These are phyloP conservation scores for Talaromyces sp. DNA, from an alignment of 2,329 filamentous ascomycete genomes.

Conservation along the genomic window DNA sequence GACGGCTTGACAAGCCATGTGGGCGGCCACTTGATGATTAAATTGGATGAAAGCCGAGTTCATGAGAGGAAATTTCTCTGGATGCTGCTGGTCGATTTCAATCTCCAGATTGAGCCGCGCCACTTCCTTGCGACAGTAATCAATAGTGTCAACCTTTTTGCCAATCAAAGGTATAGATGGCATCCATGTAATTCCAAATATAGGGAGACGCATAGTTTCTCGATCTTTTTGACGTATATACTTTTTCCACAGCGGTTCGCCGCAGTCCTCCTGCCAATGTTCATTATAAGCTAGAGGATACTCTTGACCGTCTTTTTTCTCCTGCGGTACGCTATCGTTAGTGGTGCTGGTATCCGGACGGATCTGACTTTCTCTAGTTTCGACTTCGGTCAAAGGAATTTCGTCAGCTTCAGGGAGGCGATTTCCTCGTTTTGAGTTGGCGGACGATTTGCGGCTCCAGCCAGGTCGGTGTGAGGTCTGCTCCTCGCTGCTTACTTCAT, in stretches of 20 bases:
- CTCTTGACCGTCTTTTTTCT: conserved; percentile 27
- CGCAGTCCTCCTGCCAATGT: conserved; percentile 60
- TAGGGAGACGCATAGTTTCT: conserved; percentile 75
- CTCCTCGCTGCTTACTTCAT: background rate
- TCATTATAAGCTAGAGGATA: conserved; percentile 65
- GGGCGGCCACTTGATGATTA: conserved; percentile 93
- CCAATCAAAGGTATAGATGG: conserved; percentile 74
- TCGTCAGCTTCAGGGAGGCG: conserved; percentile 30
- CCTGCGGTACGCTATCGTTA: conserved; percentile 12
- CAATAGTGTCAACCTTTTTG: conserved; percentile 92
- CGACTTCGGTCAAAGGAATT: conserved; percentile 33
- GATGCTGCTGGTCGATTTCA: conserved; percentile 79
- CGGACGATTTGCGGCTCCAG: conserved; percentile 34
- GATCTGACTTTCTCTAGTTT: conserved; percentile 11
- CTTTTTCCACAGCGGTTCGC: conserved; percentile 71
- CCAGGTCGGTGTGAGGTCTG: conserved; percentile 24
- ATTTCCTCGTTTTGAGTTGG: conserved; percentile 28
- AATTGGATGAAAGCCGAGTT: conserved; percentile 98
- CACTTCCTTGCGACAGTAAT: conserved; percentile 81
- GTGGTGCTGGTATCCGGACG: conserved; percentile 9
- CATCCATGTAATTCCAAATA: conserved; percentile 64
- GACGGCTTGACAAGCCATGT: conserved; percentile 94
- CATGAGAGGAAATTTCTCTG: conserved; percentile 85
- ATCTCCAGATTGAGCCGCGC: conserved; percentile 89
- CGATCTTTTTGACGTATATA: conserved; percentile 79